phyloP scores from a whole-genome alignment of 805 yeast species.

The Candida nemodendra region DNA sequence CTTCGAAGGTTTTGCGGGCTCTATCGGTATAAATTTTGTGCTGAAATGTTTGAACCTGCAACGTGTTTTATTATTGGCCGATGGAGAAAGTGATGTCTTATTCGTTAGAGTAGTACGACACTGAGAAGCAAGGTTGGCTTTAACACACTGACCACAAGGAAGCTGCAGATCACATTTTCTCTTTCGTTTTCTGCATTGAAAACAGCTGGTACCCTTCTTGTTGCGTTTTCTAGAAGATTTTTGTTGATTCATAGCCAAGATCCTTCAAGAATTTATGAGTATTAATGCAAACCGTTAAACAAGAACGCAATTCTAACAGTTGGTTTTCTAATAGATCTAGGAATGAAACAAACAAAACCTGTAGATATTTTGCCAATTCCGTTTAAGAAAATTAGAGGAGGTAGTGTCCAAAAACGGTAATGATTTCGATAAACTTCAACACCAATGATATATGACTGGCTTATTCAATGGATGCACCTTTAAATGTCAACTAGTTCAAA shows the following conservation, averaged over 20 bases:
- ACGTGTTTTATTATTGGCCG: neutral
- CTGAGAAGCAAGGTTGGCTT: slow-evolving; percentile 1
- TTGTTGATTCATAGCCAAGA: slow-evolving; percentile 3
- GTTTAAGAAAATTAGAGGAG: too few relatives aligned
- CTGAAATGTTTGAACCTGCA: neutral
- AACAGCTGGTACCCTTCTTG: slow-evolving; percentile 4
- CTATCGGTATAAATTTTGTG: slow-evolving; percentile 1
- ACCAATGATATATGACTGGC: too few relatives aligned
- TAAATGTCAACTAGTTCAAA: too few relatives aligned
- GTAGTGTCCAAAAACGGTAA: too few relatives aligned
- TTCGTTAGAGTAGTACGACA: slow-evolving; percentile 1
- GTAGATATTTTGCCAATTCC: too few relatives aligned
- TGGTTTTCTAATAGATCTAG: too few relatives aligned
- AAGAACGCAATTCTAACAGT: neutral
- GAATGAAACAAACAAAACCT: too few relatives aligned
- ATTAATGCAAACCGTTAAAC: neutral
- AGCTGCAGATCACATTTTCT: slow-evolving; percentile 2
- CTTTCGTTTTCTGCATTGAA: slow-evolving; percentile 2
- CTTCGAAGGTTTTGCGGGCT: neutral
- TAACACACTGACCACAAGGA: slow-evolving; percentile 4
- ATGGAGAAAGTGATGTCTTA: too few relatives aligned
- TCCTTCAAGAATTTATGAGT: too few relatives aligned
- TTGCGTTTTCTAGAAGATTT: neutral
- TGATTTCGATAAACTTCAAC: too few relatives aligned
- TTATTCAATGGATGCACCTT: too few relatives aligned